Evolutionary conservation across 768 basidiomycete species (phyloP).

Genomic region (Rhizopogon vulgaris): DNA sequence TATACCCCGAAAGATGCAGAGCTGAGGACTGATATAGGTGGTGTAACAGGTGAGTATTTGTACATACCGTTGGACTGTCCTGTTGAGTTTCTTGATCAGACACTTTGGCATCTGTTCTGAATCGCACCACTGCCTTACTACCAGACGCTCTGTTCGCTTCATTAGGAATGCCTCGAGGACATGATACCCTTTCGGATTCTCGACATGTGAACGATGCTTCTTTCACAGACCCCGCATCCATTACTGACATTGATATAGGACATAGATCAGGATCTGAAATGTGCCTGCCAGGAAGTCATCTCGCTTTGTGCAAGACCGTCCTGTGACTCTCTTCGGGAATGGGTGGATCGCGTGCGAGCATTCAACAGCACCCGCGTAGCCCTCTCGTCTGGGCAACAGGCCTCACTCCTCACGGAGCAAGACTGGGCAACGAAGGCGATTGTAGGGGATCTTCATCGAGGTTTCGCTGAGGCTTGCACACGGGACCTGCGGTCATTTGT

Average conservation of each 20-base stretch:
- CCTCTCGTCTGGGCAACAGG: slow-evolving; percentile 4
- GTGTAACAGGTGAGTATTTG: slow-evolving; percentile 50
- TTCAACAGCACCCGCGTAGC: slow-evolving; percentile 22
- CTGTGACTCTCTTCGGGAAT: slow-evolving; percentile 54
- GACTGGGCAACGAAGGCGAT: slow-evolving; percentile 46
- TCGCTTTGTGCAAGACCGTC: slow-evolving; percentile 49
- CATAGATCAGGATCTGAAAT: slow-evolving; percentile 81
- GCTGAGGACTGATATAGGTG: slow-evolving; percentile 36
- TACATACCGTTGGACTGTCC: background rate
- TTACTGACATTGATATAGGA: slow-evolving; percentile 40
- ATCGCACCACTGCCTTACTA: slow-evolving; percentile 34
- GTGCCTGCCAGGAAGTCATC: slow-evolving; percentile 83
- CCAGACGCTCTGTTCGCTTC: slow-evolving; percentile 68
- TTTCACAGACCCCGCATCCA: background rate
- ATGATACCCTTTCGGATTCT: slow-evolving; percentile 63
- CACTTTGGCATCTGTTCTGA: slow-evolving; percentile 26
- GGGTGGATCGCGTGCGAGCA: slow-evolving; percentile 48
- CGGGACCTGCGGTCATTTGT: slow-evolving; percentile 51
- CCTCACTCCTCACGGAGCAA: slow-evolving; percentile 30
- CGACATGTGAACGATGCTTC: slow-evolving; percentile 48
- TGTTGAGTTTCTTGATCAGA: slow-evolving; percentile 10
- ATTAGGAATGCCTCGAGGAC: slow-evolving; percentile 55
- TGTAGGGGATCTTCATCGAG: slow-evolving; percentile 42
- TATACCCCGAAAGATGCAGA: slow-evolving; percentile 45
- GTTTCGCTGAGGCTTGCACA: slow-evolving; percentile 51